Evolutionary conservation across 2,329 filamentous ascomycete genomes (phyloP).

Genomic region (Geoglossum cookeanum): DNA sequence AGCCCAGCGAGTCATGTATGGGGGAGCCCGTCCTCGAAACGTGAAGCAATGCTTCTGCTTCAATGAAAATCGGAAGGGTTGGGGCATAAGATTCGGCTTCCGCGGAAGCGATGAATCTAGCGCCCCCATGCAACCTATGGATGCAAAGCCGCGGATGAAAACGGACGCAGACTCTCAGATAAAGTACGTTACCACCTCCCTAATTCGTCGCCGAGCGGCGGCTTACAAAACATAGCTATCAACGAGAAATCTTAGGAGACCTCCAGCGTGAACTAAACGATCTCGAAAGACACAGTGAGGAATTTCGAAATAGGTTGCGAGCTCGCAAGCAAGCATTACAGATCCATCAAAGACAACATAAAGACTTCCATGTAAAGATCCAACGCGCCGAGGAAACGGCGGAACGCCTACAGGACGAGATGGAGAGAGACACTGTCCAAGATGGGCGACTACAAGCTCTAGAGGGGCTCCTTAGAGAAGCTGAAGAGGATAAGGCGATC

Average conservation of each 20-base stretch:
- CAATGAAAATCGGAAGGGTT: constrained; percentile 38
- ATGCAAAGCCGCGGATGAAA: constrained; percentile 51
- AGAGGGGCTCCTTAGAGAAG: constrained; percentile 37
- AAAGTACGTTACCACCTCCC: constrained; percentile 19
- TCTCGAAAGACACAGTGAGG: constrained; percentile 29
- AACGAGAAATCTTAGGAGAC: constrained; percentile 29
- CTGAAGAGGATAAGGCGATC: constrained; percentile 26
- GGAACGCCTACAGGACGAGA: constrained; percentile 46
- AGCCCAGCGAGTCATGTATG: constrained; percentile 51
- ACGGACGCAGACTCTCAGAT: constrained; percentile 55
- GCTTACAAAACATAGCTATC: constrained; percentile 17
- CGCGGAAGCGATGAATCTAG: constrained; percentile 28
- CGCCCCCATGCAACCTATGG: constrained; percentile 33
- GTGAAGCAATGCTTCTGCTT: constrained; percentile 54
- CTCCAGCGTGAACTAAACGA: constrained; percentile 35
- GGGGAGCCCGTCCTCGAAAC: constrained; percentile 41
- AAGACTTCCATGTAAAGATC: constrained; percentile 32
- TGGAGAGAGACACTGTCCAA: constrained; percentile 37
- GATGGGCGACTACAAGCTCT: constrained; percentile 46
- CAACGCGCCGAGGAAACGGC: constrained; percentile 43
- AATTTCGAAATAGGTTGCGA: constrained; percentile 29
- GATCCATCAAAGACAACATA: constrained; percentile 28
- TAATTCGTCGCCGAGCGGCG: background rate
- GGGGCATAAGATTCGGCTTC: constrained; percentile 40
- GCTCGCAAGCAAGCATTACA: constrained; percentile 29